Percentiles rank a stretch among this genome's conserved stretches.
phyloP scores from a whole-genome alignment of 139 green algal genomes.

The Coelastrella sp. region DNA sequence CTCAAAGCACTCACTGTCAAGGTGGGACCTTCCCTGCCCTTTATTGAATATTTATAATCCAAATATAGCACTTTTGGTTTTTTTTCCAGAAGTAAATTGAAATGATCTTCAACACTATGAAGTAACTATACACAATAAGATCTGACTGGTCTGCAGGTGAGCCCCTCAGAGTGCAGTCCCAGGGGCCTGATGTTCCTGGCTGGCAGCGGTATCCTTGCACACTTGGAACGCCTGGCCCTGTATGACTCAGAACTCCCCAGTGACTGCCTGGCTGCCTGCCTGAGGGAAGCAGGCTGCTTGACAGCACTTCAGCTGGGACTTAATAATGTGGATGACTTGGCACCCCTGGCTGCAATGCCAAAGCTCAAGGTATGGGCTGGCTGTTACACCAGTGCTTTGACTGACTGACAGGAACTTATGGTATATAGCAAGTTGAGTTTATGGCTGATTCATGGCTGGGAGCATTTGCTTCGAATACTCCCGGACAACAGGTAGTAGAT shows the following conservation, averaged over 20 bases:
- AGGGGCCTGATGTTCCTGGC: background rate
- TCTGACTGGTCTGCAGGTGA: background rate
- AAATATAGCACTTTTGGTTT: too few relatives aligned
- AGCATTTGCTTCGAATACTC: too few relatives aligned
- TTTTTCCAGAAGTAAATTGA: too few relatives aligned
- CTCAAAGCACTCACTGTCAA: conserved; percentile 29
- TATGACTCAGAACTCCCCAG: conserved; percentile 33
- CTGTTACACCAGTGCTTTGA: background rate
- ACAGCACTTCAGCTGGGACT: conserved; percentile 4
- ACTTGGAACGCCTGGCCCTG: background rate
- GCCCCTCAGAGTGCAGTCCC: background rate
- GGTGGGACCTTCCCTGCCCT: background rate
- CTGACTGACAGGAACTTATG: too few relatives aligned
- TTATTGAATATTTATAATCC: too few relatives aligned
- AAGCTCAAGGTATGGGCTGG: conserved; percentile 3
- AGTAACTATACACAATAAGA: too few relatives aligned
- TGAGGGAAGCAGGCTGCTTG: background rate
- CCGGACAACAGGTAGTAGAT: background rate
- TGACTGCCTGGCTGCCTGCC: background rate
- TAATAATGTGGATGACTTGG: conserved; percentile 21
- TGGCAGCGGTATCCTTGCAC: background rate
- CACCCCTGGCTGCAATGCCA: background rate
- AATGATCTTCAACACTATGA: too few relatives aligned
- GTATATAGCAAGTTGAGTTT: background rate
- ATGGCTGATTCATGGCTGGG: too few relatives aligned